Conservation (phyloP, 2,329 filamentous ascomycete species). For the Colletotrichum lentis region DNA sequence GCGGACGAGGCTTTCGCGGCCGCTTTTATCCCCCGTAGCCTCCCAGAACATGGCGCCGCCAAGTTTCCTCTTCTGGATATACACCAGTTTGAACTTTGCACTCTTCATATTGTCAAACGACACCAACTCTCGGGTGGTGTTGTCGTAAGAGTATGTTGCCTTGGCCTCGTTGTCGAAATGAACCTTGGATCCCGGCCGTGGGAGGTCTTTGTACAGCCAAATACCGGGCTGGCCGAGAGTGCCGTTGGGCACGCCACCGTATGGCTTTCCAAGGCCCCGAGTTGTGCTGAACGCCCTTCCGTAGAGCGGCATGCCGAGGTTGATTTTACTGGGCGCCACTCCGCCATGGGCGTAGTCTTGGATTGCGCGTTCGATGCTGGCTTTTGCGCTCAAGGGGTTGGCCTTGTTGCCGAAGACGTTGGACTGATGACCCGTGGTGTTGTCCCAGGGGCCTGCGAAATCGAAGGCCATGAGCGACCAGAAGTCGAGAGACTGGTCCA, state of each 20-base stretch:
- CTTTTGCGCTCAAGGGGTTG: slow-evolving; percentile 68
- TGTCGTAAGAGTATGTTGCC: slow-evolving; percentile 79
- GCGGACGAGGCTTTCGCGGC: slow-evolving; percentile 48
- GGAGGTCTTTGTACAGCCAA: slow-evolving; percentile 83
- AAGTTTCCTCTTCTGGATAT: slow-evolving; percentile 68
- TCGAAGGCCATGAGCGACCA: slow-evolving; percentile 75
- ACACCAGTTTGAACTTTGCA: slow-evolving; percentile 69
- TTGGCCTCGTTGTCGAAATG: slow-evolving; percentile 64
- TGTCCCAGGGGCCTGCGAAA: slow-evolving; percentile 74
- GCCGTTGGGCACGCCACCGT: slow-evolving; percentile 70
- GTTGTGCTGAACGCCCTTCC: slow-evolving; percentile 53
- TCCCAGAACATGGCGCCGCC: slow-evolving; percentile 91
- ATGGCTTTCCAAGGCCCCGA: slow-evolving; percentile 71
- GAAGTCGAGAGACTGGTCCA: slow-evolving; percentile 65
- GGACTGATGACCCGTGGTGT: slow-evolving; percentile 69
- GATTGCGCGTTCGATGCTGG: slow-evolving; percentile 72
- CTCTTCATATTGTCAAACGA: slow-evolving; percentile 74
- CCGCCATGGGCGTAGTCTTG: slow-evolving; percentile 67
- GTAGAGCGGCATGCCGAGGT: slow-evolving; percentile 75
- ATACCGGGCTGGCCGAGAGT: slow-evolving; percentile 74
- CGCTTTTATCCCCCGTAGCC: slow-evolving; percentile 71
- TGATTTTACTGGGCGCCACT: slow-evolving; percentile 69
- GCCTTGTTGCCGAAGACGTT: slow-evolving; percentile 68
- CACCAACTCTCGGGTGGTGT: slow-evolving; percentile 67
- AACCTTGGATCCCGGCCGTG: slow-evolving; percentile 66